These are phyloP conservation scores for Solanum paucissectum DNA, from an alignment of 257 asterid genomes.

Conservation along the genomic window DNA sequence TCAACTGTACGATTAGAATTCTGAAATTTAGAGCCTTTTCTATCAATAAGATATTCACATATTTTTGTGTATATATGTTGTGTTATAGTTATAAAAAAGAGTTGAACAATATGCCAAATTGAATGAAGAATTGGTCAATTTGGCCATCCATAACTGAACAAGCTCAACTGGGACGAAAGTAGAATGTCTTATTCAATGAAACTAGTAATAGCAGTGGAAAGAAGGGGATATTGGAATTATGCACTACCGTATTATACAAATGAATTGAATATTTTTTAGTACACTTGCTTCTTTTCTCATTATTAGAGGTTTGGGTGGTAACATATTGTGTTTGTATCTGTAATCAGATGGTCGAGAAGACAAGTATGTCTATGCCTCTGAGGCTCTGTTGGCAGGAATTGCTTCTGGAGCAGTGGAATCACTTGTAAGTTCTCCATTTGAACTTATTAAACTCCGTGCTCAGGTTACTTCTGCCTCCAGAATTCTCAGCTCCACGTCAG, in stretches of 20 bases:
- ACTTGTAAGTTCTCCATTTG: conserved; percentile 48
- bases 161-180: background rate
- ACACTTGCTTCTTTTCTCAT: background rate
- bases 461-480: conserved; percentile 91
- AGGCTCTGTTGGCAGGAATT: conserved; percentile 86
- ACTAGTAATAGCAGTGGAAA: background rate
- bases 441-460: conserved; percentile 73
- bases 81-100: background rate
- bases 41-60: background rate
- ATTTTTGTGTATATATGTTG: background rate
- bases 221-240: background rate
- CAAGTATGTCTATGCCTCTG: conserved; percentile 30
- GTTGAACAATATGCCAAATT: background rate
- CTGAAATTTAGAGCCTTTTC: background rate
- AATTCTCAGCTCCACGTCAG: conserved; percentile 14
- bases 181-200: background rate
- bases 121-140: background rate
- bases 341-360: conserved; percentile 61
- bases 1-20: background rate
- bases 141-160: background rate
- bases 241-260: background rate
- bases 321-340: background rate
- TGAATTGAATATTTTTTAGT: background rate
- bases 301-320: background rate
- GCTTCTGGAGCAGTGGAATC: conserved; percentile 61